These are phyloP conservation scores for Flaveria floridana DNA, from an alignment of 140 eudicot genomes.

Conservation along the genomic window DNA sequence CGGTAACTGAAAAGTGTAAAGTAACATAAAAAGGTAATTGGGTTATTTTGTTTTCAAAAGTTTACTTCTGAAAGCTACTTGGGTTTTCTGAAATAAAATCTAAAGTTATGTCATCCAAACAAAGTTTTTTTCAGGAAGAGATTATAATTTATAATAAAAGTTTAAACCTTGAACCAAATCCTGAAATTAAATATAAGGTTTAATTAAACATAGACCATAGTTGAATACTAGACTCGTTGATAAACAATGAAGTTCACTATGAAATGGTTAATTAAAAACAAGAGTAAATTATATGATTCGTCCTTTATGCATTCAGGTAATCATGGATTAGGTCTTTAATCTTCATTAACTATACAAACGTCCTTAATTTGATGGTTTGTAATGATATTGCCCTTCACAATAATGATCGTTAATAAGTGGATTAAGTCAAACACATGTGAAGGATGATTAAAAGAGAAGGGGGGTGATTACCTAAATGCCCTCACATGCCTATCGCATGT, in stretches of 20 bases:
- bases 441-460: too few species aligned
- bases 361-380: too few species aligned
- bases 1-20: background rate
- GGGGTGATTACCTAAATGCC: too few species aligned
- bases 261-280: background rate
- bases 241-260: slow-evolving; percentile 2
- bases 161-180: slow-evolving; percentile 1
- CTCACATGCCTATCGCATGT: too few species aligned
- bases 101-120: background rate
- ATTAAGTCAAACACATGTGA: too few species aligned
- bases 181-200: background rate
- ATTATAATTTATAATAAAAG: background rate
- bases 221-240: background rate
- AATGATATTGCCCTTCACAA: too few species aligned
- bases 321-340: too few species aligned
- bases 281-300: too few species aligned
- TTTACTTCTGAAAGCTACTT: background rate
- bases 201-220: background rate
- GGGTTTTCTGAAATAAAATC: background rate
- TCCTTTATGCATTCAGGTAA: too few species aligned
- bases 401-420: too few species aligned
- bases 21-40: background rate
- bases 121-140: background rate
- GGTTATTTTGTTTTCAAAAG: background rate
- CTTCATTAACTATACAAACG: too few species aligned